These are phyloP conservation scores for Solanum etuberosum DNA, from an alignment of 257 asterid species.

Conservation along the genomic window DNA sequence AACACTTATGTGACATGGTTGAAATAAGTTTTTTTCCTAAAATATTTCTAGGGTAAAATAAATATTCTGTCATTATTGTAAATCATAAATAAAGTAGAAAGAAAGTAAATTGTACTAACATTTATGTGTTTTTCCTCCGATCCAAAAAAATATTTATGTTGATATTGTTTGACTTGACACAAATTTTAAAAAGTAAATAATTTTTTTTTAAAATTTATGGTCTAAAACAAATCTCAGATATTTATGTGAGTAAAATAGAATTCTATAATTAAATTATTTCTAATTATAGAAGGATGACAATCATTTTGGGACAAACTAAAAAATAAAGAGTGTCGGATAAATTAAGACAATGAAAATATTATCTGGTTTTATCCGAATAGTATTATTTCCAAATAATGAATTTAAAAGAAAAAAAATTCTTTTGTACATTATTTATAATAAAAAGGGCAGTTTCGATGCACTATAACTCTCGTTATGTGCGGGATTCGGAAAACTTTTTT, in stretches of 20 bases:
- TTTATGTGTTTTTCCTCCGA: neutral
- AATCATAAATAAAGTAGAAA: neutral
- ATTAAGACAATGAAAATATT: no score
- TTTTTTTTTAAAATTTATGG: no score
- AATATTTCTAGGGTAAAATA: neutral
- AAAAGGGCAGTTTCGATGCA: neutral
- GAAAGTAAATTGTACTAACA: neutral
- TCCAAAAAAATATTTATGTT: no score
- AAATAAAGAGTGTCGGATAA: no score
- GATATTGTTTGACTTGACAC: neutral
- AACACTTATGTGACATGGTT: neutral
- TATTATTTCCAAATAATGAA: neutral
- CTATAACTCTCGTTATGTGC: neutral
- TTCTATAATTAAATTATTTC: no score
- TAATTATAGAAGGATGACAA: no score
- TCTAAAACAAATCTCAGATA: no score
- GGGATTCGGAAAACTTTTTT: neutral
- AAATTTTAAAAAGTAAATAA: no score
- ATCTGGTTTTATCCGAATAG: neutral
- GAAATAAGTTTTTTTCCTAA: neutral
- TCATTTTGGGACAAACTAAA: no score
- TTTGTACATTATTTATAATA: neutral
- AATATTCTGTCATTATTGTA: neutral
- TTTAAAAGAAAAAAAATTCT: neutral
- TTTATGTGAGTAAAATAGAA: neutral